phyloP scores from a whole-genome alignment of 2,329 filamentous ascomycete species.

The Microsporum canis region DNA sequence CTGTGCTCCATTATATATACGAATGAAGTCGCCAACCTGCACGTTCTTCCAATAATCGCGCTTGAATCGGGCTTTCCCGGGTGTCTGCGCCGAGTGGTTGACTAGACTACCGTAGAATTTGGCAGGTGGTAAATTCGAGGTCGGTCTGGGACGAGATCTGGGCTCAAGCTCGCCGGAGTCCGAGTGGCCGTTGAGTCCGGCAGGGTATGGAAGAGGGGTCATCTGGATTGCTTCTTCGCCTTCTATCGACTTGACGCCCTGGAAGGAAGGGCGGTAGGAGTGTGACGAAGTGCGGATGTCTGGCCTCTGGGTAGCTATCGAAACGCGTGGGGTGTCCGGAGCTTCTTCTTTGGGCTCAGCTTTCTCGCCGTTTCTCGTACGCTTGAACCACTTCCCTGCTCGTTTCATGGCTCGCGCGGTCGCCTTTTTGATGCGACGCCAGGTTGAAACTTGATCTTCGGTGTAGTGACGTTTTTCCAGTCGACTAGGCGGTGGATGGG shows the following conservation, averaged over 20 bases:
- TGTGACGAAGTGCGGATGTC: constrained; percentile 44
- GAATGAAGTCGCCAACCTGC: constrained; percentile 89
- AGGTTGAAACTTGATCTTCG: constrained; percentile 71
- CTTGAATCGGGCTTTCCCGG: constrained; percentile 73
- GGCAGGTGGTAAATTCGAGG: background rate
- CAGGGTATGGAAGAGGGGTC: constrained; percentile 81
- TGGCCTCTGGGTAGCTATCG: constrained; percentile 50
- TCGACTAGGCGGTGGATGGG: constrained; percentile 79
- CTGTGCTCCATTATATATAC: constrained; percentile 91
- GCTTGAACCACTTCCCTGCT: constrained; percentile 42
- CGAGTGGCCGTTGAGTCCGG: background rate
- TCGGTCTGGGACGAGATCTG: background rate
- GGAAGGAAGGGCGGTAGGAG: constrained; percentile 42
- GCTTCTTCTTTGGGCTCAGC: constrained; percentile 18
- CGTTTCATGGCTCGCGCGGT: constrained; percentile 52
- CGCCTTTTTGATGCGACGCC: constrained; percentile 86
- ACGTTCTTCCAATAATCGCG: constrained; percentile 92
- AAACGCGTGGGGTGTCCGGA: constrained; percentile 45
- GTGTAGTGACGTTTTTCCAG: constrained; percentile 84
- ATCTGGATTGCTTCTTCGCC: constrained; percentile 69
- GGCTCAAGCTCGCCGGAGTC: background rate
- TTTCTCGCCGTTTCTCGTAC: constrained; percentile 40
- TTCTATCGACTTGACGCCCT: constrained; percentile 36
- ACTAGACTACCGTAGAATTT: constrained; percentile 55
- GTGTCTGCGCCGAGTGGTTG: constrained; percentile 54